Conservation (phyloP, 352 stramenopile genomes). For the Pythium brachiatum region DNA sequence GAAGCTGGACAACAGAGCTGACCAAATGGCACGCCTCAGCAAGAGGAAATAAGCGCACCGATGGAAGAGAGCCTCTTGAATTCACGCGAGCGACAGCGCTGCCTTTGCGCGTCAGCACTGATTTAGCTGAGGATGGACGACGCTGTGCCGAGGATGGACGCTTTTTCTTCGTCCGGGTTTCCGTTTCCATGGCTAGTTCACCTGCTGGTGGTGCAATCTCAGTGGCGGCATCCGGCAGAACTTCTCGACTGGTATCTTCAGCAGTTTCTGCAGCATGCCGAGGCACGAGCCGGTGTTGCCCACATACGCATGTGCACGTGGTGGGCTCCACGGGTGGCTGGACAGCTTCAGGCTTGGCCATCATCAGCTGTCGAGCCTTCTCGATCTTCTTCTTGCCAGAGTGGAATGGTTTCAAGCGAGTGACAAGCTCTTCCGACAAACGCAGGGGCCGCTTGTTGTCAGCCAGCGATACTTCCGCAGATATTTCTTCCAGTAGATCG, state of each 20-base stretch:
- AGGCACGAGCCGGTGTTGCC: constrained; percentile 35
- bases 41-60: constrained; percentile 47
- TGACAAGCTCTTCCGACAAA: constrained; percentile 24
- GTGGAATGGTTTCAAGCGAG: constrained; percentile 39
- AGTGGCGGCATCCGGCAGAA: not conserved
- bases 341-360: constrained; percentile 1
- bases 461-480: constrained; percentile 44
- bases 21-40: constrained; percentile 60
- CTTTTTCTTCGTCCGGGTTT: constrained; percentile 11
- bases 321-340: not conserved
- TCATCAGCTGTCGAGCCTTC: constrained; percentile 47
- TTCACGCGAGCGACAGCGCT: constrained; percentile 9
- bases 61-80: constrained; percentile 30
- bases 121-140: constrained; percentile 10
- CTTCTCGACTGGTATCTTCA: not conserved
- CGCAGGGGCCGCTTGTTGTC: constrained; percentile 22
- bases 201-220: not conserved
- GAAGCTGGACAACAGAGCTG: constrained; percentile 55
- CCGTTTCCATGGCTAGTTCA: not conserved
- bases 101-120: constrained; percentile 5
- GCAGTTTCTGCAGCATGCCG: constrained; percentile 1
- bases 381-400: constrained; percentile 40
- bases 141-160: constrained; percentile 14
- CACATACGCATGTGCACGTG: constrained; percentile 46
- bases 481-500: constrained; percentile 55